Evolutionary conservation across 202 grass and related monocot species (phyloP), one percentile per base, ranked within the genome.

Genomic region (Cymbopogon flexuosus): DNA sequence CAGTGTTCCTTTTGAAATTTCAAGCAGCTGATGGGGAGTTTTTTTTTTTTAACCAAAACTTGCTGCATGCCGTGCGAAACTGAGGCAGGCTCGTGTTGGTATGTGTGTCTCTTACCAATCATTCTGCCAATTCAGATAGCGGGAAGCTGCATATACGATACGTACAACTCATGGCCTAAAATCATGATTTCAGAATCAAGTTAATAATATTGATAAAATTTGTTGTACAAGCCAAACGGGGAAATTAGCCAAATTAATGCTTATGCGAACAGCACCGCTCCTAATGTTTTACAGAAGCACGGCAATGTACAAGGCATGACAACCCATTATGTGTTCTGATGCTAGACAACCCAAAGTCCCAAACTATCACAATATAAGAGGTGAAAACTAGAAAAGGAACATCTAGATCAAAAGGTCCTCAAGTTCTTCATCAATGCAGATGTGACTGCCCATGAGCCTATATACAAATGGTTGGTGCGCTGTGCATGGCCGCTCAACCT

Each of bases 401-500:
- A 61, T 5, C 74, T 86, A 82, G 51, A 42, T 64, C 65, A 68
- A 36, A 70, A 23, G 70, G 21, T 30, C 54, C 77, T 81, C 42
- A 63, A 46, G 13, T 43, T 76, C 68, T 80, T 15, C 82, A 39
- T 18, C 68, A 71, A 71, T 54, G 56, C 66, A 62, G 21, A 70
- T 63, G 62, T 63, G 29, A 31, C 5, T 61, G 70, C 14, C 70
- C 78, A 39, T 62, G 29, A 60, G 67, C 68, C 18, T 79, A 86
- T 90, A 35, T 86, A 90, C 88, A 86, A 64, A 86, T 24, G 24
- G 65, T 21, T 0, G 5, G 22, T 5, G 52, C 6, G 8, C 72
- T 40, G 76, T 11, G 41, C 41, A 36, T 46, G 35, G 2, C 15
- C 63, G 13, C 62, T 89, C 79, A 86, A 61, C 83, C 88, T 89